Evolutionary conservation across 2,329 filamentous ascomycete genomes (phyloP).

Genomic region (Diaporthe ilicicola): DNA sequence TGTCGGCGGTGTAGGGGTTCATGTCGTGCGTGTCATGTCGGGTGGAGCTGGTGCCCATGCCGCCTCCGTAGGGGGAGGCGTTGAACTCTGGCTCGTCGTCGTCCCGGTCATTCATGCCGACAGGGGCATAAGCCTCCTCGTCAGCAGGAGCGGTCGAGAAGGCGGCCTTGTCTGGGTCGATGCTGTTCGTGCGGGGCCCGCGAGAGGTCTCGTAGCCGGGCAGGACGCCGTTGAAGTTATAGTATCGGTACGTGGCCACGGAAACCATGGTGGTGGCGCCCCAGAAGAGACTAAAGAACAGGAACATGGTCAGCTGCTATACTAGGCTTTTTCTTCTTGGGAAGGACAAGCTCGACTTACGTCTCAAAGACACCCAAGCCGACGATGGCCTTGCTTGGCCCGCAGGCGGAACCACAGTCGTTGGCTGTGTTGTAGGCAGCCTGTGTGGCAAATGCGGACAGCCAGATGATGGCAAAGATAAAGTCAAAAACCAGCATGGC

Average conservation of each 20-base stretch:
- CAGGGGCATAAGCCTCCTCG: conserved; percentile 71
- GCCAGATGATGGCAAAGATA: conserved; percentile 69
- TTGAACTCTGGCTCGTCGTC: conserved; percentile 43
- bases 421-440: conserved; percentile 68
- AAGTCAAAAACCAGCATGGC: conserved; percentile 67
- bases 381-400: conserved; percentile 70
- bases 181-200: conserved; percentile 54
- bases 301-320: conserved; percentile 29
- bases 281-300: conserved; percentile 62
- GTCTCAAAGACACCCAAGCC: conserved; percentile 69
- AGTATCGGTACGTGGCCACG: conserved; percentile 68
- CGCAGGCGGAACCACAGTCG: conserved; percentile 64
- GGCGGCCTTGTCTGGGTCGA: conserved; percentile 74
- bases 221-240: conserved; percentile 67
- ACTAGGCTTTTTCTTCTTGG: neutral
- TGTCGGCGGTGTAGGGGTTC: conserved; percentile 31
- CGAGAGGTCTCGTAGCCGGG: conserved; percentile 64
- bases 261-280: conserved; percentile 62
- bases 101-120: conserved; percentile 66
- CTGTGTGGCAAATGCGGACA: conserved; percentile 72
- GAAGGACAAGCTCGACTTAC: conserved; percentile 52
- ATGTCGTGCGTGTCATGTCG: conserved; percentile 38
- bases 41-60: conserved; percentile 35
- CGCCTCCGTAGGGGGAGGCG: conserved; percentile 35
- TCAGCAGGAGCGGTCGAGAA: conserved; percentile 74